Conservation (phyloP, 257 asterid genomes). For the Plantago major region DNA sequence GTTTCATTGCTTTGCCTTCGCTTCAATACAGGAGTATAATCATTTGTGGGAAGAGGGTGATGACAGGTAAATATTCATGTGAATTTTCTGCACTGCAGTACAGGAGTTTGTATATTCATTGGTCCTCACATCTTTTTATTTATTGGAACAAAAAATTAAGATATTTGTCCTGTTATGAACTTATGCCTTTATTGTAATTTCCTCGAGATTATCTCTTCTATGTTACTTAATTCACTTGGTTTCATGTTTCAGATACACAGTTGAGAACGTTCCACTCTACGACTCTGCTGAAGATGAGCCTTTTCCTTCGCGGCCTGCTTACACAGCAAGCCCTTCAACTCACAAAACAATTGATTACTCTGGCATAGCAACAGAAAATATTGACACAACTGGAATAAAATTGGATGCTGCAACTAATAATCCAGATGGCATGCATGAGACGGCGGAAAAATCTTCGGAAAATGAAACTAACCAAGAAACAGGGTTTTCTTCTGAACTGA, state of each 20-base stretch:
- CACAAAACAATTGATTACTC: conserved; percentile 29
- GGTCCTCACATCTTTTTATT: too few species aligned
- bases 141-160: too few species aligned
- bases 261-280: conserved; percentile 81
- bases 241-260: conserved; percentile 59
- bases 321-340: conserved; percentile 29
- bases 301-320: conserved; percentile 28
- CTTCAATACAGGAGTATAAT: conserved; percentile 58
- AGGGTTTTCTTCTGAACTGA: conserved; percentile 25
- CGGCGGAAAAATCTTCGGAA: conserved; percentile 24
- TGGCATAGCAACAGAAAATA: conserved; percentile 23
- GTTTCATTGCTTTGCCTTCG: conserved; percentile 11
- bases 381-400: conserved; percentile 25
- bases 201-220: too few species aligned
- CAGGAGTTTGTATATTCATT: too few species aligned
- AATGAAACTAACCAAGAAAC: conserved; percentile 30
- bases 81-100: too few species aligned
- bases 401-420: conserved; percentile 23
- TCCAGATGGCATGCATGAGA: conserved; percentile 27
- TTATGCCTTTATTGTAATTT: too few species aligned
- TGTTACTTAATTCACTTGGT: conserved; percentile 9
- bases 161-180: too few species aligned
- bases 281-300: conserved; percentile 96
- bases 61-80: conserved; percentile 44
- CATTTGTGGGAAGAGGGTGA: conserved; percentile 94